phyloP scores from a whole-genome alignment of 805 yeast genomes.

The Candida verbasci region DNA sequence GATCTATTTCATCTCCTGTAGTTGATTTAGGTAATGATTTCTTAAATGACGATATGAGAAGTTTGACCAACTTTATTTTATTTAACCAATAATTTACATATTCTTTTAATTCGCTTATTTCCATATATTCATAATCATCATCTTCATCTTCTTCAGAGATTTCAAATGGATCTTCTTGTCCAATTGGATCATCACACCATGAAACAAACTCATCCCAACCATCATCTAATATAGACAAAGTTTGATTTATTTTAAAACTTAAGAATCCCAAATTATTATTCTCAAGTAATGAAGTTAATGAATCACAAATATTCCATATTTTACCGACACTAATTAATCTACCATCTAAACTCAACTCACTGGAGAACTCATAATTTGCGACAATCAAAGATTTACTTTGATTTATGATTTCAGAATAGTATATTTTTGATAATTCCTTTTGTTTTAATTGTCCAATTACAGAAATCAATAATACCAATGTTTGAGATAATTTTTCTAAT shows the following conservation, averaged over 20 bases:
- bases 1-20: slow-evolving; percentile 43
- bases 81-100: slow-evolving; percentile 47
- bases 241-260: slow-evolving; percentile 40
- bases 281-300: slow-evolving; percentile 34
- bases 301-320: slow-evolving; percentile 67
- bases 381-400: slow-evolving; percentile 9
- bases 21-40: slow-evolving; percentile 51
- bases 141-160: slow-evolving; percentile 32
- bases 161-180: slow-evolving; percentile 51
- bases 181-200: slow-evolving; percentile 62
- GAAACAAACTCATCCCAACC: slow-evolving; percentile 63
- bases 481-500: slow-evolving; percentile 41
- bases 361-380: slow-evolving; percentile 9
- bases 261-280: slow-evolving; percentile 54
- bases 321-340: slow-evolving; percentile 61
- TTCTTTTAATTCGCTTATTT: slow-evolving; percentile 24
- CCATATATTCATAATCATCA: slow-evolving; percentile 19
- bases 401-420: slow-evolving; percentile 7
- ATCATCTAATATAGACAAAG: slow-evolving; percentile 45
- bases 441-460: slow-evolving; percentile 31
- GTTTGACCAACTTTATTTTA: slow-evolving; percentile 52
- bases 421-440: slow-evolving; percentile 24
- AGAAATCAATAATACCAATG: slow-evolving; percentile 42
- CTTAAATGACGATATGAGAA: slow-evolving; percentile 53
- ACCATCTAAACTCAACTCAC: slow-evolving; percentile 19